phyloP scores from a whole-genome alignment of 306 rosid genomes.

The Citrullus amarus region DNA sequence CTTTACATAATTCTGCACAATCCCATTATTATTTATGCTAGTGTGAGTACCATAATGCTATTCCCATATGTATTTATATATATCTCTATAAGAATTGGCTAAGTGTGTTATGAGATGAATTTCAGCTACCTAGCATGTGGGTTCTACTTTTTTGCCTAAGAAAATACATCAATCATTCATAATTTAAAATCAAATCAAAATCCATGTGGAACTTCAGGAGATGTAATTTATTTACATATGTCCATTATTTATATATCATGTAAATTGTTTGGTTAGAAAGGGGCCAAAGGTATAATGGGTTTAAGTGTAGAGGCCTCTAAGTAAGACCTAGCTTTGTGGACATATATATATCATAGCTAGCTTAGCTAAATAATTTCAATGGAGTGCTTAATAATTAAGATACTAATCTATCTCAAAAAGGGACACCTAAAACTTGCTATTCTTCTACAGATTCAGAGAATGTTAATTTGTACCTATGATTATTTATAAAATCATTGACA shows the following conservation, averaged over 20 bases:
- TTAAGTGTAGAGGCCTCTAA: too few species aligned
- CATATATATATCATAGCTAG: background rate
- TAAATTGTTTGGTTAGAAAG: background rate
- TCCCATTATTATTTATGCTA: constrained; percentile 1
- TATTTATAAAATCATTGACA: background rate
- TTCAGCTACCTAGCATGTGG: background rate
- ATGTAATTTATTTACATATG: background rate
- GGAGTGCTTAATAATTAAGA: background rate
- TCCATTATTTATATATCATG: background rate
- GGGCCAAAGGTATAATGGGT: too few species aligned
- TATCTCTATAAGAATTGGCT: background rate
- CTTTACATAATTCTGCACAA: background rate
- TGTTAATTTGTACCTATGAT: background rate
- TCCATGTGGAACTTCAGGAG: background rate
- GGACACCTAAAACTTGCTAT: background rate
- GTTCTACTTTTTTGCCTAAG: background rate
- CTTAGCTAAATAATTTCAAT: background rate
- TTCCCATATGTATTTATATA: background rate
- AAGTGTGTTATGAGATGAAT: background rate
- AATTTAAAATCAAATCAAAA: background rate
- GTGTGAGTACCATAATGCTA: background rate
- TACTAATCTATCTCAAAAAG: background rate
- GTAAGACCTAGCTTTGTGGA: background rate
- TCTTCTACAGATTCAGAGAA: background rate
- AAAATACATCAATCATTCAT: background rate